Evolutionary conservation across 2,329 filamentous ascomycete genomes (phyloP), one percentile per base, ranked within the genome.

Genomic region (Sporothrix variecibatus): DNA sequence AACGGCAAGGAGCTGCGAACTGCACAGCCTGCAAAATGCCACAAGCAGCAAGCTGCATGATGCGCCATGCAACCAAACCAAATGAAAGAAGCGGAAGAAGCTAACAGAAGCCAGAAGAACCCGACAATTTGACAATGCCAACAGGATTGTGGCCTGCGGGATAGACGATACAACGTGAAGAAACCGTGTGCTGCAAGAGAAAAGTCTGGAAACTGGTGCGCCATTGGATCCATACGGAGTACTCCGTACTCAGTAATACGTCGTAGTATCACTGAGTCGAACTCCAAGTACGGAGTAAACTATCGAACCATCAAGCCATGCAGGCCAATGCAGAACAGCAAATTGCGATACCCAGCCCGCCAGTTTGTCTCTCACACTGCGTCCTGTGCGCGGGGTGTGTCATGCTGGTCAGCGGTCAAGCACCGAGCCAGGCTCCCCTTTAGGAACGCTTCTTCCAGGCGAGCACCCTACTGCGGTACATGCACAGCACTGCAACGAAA

Each of bases 1-100:
- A 56, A 56, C n/a, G 23, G 51, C 51, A 60, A 60, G 56, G 56
- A 60, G 26, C 15, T 34, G 56, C 56, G 53, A 58, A 31, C 53
- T 12, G 53, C 23, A 58, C 53, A 17, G 28, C 26, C 26, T 60
- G 12, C 56, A 60, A 34, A 26, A 31, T 60, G 4, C 56, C 26
- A 60, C 28, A 60, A 60, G 20, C 12, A 60, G 28, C 28, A 60
- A 60, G 56, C 56, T 60, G 56, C 56, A 60, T 60, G 28, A 60
- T 31, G 56, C 26, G 34, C 26, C 26, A 60, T 60, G 56, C 56
- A 31, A 31, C 56, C 31, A 60, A 31, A 20, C 15, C 43, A 12
- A 49, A 6, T 20, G 43, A 17, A 49, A 49, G 43, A 49, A 23
- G 9, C n/a, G 51, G 11, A 34, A 60, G 56, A 34, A 31, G 12